Percentiles rank a stretch among this genome's conserved stretches.
phyloP scores from a whole-genome alignment of 169 alveolate genomes.

The Plasmodium falciparum region DNA sequence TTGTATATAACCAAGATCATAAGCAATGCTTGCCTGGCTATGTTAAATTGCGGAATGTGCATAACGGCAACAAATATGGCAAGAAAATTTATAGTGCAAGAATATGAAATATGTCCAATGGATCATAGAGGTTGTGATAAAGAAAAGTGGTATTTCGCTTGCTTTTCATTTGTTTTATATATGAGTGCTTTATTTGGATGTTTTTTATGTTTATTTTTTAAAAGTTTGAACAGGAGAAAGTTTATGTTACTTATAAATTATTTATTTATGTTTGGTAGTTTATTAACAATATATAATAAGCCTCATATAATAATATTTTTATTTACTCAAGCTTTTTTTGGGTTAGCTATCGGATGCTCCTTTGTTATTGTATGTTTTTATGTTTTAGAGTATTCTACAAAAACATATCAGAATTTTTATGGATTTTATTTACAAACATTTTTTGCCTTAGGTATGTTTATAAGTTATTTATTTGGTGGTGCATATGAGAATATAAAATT shows the following conservation, averaged over 20 bases:
- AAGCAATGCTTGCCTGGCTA: conserved; percentile 48
- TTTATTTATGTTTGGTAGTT: conserved; percentile 48
- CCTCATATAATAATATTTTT: conserved; percentile 56
- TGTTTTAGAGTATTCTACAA: conserved; percentile 52
- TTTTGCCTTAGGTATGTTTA: conserved; percentile 56
- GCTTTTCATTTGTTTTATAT: conserved; percentile 33
- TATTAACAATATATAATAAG: conserved; percentile 28
- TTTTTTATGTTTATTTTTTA: conserved; percentile 32
- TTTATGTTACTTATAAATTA: conserved; percentile 14
- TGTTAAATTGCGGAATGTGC: conserved; percentile 50
- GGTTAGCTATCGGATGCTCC: conserved; percentile 65
- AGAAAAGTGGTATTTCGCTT: conserved; percentile 48
- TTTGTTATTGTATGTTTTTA: conserved; percentile 57
- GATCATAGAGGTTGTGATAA: conserved; percentile 34
- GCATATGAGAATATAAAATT: conserved; percentile 19
- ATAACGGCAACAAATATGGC: conserved; percentile 45
- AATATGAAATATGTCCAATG: conserved; percentile 33
- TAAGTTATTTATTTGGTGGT: conserved; percentile 64
- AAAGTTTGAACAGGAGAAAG: conserved; percentile 43
- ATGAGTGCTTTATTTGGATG: conserved; percentile 68
- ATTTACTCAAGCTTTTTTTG: conserved; percentile 67
- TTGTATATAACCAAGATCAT: conserved; percentile 40
- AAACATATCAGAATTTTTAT: conserved; percentile 41
- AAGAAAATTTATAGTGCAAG: conserved; percentile 23
- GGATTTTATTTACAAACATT: conserved; percentile 52